Percentiles rank a stretch among this genome's conserved stretches.
Evolutionary conservation across 2,329 filamentous ascomycete species (phyloP).

Genomic region (Neospermospora avenae): DNA sequence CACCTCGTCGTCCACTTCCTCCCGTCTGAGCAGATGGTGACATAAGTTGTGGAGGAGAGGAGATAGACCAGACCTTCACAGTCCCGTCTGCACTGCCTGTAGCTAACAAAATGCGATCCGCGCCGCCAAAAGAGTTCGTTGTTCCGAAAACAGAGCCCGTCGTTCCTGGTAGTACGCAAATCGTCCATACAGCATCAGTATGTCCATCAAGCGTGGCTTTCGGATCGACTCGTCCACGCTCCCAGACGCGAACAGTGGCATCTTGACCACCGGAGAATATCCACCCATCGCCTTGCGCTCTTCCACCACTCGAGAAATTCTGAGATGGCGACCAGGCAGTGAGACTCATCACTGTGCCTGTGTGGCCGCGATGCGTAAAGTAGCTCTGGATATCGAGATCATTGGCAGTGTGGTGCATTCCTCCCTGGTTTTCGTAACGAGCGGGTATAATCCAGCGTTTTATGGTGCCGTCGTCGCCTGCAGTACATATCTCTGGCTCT

Average conservation of each 20-base stretch:
- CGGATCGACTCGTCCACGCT: slow-evolving; percentile 87
- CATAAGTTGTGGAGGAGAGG: slow-evolving; percentile 79
- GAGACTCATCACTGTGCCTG: slow-evolving; percentile 83
- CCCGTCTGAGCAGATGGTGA: slow-evolving; percentile 66
- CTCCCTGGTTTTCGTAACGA: slow-evolving; percentile 63
- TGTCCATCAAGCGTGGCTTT: slow-evolving; percentile 94
- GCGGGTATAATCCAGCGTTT: slow-evolving; percentile 95
- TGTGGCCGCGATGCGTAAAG: slow-evolving; percentile 92
- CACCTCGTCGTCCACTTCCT: slow-evolving; percentile 58
- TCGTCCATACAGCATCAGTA: slow-evolving; percentile 91
- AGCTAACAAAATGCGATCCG: slow-evolving; percentile 85
- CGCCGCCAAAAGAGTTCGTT: slow-evolving; percentile 68
- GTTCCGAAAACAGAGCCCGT: slow-evolving; percentile 77
- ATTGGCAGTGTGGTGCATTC: slow-evolving; percentile 43
- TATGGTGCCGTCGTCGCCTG: slow-evolving; percentile 90
- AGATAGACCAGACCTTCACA: slow-evolving; percentile 92
- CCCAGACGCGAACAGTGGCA: slow-evolving; percentile 90
- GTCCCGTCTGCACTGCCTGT: slow-evolving; percentile 89
- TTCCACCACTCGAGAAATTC: slow-evolving; percentile 84
- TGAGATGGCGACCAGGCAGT: slow-evolving; percentile 84
- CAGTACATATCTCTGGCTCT: slow-evolving; percentile 95
- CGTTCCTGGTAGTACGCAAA: slow-evolving; percentile 86
- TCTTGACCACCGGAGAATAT: slow-evolving; percentile 98
- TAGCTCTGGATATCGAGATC: slow-evolving; percentile 91
- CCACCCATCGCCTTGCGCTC: slow-evolving; percentile 91